Conservation (phyloP, 2,329 filamentous ascomycete species). For the Stagonosporopsis vannaccii region DNA sequence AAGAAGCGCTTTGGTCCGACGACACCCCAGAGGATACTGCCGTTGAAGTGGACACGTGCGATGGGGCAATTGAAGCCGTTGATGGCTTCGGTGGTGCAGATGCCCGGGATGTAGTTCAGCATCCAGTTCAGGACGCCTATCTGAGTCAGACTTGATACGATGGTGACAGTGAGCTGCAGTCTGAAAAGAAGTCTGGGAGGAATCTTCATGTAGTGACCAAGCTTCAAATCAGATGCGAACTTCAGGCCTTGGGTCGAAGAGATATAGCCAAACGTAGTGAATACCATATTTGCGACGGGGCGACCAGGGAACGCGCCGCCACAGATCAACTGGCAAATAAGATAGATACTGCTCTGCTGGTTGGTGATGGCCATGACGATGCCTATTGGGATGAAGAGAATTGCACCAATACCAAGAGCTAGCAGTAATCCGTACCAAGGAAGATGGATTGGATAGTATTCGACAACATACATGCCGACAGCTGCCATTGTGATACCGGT, state of each 20-base stretch:
- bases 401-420: conserved; percentile 76
- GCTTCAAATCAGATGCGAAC: conserved; percentile 85
- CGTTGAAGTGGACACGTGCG: conserved; percentile 88
- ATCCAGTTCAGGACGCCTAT: conserved; percentile 91
- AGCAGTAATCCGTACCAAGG: conserved; percentile 88
- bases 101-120: conserved; percentile 76
- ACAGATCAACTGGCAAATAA: conserved; percentile 85
- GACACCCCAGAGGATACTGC: conserved; percentile 87
- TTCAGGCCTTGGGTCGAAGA: conserved; percentile 89
- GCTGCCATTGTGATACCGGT: conserved; percentile 79
- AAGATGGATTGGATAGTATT: conserved; percentile 78
- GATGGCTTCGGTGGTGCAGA: conserved; percentile 81
- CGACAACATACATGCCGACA: conserved; percentile 82
- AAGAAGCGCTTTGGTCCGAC: conserved; percentile 86
- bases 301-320: conserved; percentile 83
- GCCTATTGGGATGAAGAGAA: conserved; percentile 89
- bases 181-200: conserved; percentile 79
- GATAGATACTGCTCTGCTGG: conserved; percentile 84
- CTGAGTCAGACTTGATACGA: conserved; percentile 80
- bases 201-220: conserved; percentile 89
- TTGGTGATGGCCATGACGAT: conserved; percentile 95
- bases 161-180: conserved; percentile 78
- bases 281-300: conserved; percentile 92
- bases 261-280: conserved; percentile 90
- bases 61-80: conserved; percentile 90